phyloP scores from a whole-genome alignment of 345 rosid species.

The Turritis glabra region DNA sequence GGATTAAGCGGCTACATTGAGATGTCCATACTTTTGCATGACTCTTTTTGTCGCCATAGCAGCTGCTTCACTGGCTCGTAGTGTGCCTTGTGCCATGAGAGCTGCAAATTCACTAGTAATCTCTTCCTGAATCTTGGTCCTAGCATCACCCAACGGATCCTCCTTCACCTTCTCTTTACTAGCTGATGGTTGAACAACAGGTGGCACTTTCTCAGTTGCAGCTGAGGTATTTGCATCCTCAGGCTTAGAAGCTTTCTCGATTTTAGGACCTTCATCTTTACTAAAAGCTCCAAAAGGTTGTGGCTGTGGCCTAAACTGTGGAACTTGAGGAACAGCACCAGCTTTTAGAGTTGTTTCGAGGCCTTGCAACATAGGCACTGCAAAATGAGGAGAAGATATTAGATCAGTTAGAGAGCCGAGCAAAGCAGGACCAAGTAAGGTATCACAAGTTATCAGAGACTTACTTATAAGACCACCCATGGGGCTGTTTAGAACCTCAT shows the following conservation, averaged over 20 bases:
- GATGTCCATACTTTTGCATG: constrained; percentile 78
- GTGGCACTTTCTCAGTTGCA: constrained; percentile 19
- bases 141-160: constrained; percentile 74
- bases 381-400: constrained; percentile 8
- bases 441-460: constrained; percentile 25
- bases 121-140: constrained; percentile 89
- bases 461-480: constrained; percentile 88
- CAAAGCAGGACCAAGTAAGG: not conserved
- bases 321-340: constrained; percentile 87
- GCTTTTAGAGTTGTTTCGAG: constrained; percentile 73
- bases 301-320: constrained; percentile 71
- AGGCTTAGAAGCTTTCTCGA: constrained; percentile 23
- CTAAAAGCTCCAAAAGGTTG: constrained; percentile 34
- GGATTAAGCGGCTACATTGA: constrained; percentile 44
- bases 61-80: constrained; percentile 91
- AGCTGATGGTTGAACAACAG: constrained; percentile 42
- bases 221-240: constrained; percentile 25
- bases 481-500: constrained; percentile 86
- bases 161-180: constrained; percentile 37
- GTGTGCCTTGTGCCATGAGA: constrained; percentile 82
- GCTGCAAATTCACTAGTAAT: constrained; percentile 68
- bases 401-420: not conserved
- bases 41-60: constrained; percentile 82
- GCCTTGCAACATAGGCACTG: constrained; percentile 98
- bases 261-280: constrained; percentile 27